Percentiles rank a stretch among this genome's conserved stretches.
Conservation (phyloP, 2,329 filamentous ascomycete genomes). For the Pezicula carpinea region DNA sequence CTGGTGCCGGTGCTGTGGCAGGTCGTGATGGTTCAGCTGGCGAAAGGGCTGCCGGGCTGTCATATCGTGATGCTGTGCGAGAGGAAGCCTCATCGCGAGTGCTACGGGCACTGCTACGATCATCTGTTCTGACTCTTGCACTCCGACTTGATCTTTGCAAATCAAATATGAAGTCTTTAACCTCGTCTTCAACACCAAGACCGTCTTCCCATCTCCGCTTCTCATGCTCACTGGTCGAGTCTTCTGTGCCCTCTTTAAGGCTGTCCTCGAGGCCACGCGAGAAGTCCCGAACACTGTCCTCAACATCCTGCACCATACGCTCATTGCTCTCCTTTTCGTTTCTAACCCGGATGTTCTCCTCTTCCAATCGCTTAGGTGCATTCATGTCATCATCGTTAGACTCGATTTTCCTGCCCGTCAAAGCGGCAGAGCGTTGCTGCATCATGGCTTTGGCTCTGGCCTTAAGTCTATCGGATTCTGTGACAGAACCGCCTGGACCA, state of each 20-base stretch:
- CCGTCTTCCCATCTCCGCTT: conserved; percentile 92
- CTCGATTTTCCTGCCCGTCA: conserved; percentile 79
- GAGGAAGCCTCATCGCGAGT: conserved; percentile 38
- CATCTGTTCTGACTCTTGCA: conserved; percentile 60
- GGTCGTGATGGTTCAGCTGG: conserved; percentile 23
- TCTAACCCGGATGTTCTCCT: conserved; percentile 76
- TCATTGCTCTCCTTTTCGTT: conserved; percentile 92
- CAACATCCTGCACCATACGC: conserved; percentile 92
- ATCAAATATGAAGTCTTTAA: conserved; percentile 97
- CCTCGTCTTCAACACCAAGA: conserved; percentile 91
- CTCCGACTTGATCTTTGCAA: conserved; percentile 81
- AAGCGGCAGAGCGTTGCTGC: conserved; percentile 91
- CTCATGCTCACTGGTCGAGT: conserved; percentile 81
- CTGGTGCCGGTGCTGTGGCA: conserved; percentile 43
- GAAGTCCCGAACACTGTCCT: conserved; percentile 91
- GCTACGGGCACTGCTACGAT: conserved; percentile 39
- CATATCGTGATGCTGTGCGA: conserved; percentile 30
- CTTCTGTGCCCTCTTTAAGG: conserved; percentile 75
- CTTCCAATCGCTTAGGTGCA: conserved; percentile 79
- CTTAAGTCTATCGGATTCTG: conserved; percentile 90
- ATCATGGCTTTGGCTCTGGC: conserved; percentile 96
- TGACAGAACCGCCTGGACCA: conserved; percentile 83
- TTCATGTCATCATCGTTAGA: conserved; percentile 66
- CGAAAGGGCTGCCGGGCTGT: conserved; percentile 31
- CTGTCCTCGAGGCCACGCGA: conserved; percentile 78